Conservation (phyloP, 352 stramenopile species). For the Phytophthora ramorum region DNA sequence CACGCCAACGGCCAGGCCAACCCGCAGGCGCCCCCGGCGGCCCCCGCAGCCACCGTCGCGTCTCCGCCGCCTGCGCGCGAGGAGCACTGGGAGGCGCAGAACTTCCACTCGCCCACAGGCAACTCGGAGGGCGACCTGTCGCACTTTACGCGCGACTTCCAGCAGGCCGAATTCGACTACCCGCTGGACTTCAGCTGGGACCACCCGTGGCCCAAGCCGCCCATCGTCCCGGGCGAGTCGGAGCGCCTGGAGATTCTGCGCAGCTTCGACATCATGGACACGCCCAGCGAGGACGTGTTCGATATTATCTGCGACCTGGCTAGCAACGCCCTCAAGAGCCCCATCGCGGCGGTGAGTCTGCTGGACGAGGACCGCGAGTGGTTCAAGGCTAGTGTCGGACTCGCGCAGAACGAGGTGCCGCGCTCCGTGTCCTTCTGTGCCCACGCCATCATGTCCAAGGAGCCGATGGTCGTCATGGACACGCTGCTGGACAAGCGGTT, state of each 20-base stretch:
- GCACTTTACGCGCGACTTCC: slow-evolving; percentile 81
- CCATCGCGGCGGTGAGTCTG: slow-evolving; percentile 85
- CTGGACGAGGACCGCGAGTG: slow-evolving; percentile 88
- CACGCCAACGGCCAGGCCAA: slow-evolving; percentile 83
- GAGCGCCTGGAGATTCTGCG: slow-evolving; percentile 83
- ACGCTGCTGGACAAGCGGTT: slow-evolving; percentile 88
- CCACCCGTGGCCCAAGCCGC: slow-evolving; percentile 88
- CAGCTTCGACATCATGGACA: slow-evolving; percentile 90
- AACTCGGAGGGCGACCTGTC: slow-evolving; percentile 82
- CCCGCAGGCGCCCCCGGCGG: slow-evolving; percentile 59
- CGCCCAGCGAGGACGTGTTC: slow-evolving; percentile 86
- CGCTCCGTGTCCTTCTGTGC: slow-evolving; percentile 88
- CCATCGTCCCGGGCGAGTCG: slow-evolving; percentile 66
- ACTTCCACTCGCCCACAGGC: slow-evolving; percentile 82
- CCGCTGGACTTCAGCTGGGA: slow-evolving; percentile 90
- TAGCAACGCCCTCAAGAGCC: slow-evolving; percentile 87
- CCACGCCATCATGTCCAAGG: slow-evolving; percentile 90
- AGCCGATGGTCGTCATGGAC: slow-evolving; percentile 91
- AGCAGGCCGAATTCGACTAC: slow-evolving; percentile 87
- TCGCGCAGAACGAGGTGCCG: slow-evolving; percentile 89
- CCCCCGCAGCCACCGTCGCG: slow-evolving; percentile 49
- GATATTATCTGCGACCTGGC: slow-evolving; percentile 91
- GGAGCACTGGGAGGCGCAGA: slow-evolving; percentile 77
- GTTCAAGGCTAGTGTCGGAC: slow-evolving; percentile 88
- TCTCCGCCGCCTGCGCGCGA: slow-evolving; percentile 51